Evolutionary conservation across 2,329 filamentous ascomycete genomes (phyloP), one percentile per base, ranked within the genome.

Genomic region (Hypoxylon rubiginosum): DNA sequence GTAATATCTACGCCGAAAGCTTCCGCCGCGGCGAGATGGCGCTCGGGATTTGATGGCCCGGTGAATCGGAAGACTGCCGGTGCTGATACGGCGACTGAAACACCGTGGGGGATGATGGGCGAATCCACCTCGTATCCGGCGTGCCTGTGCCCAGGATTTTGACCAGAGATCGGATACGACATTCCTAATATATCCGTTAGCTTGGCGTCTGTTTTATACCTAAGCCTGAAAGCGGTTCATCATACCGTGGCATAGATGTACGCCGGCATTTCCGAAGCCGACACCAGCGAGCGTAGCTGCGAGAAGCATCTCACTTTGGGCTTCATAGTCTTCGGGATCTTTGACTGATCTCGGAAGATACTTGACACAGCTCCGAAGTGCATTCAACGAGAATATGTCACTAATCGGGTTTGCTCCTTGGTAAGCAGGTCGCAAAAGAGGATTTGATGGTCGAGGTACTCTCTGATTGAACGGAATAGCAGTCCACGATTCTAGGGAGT

Each of bases 401-500:
- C 92, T 97, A 73, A 99, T 99, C 2, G 96, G 96, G 78, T 99
- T 99, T 6, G 96, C 94, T 43, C 96, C 96, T 79, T 99, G 96
- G 77, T 99, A 99, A 0, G 96, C 94, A 0, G 96, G 96, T 3
- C 96, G 87, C 65, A 95, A 86, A 72, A 99, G 92, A 0, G 97
- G 96, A 78, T 99, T 98, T 3, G 88, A 81, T 0, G 97, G 97
- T 2, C 95, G 86, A 0, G 96, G 96, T 0, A 85, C 88, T 54
- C 96, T 90, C 83, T 97, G 91, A 73, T 92, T 86, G 82, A 93
- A 99, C 0, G 97, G 97, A 68, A 99, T 98, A 2, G 96, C 96
- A 0, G 96, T 99, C 93, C 95, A 99, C 4, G 92, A 97, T 80
- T 99, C 97, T 41, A 99, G 89, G 11, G 92, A 91, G 82, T 99